Conservation (phyloP, 768 basidiomycete genomes). For the Agrocybe praecox region DNA sequence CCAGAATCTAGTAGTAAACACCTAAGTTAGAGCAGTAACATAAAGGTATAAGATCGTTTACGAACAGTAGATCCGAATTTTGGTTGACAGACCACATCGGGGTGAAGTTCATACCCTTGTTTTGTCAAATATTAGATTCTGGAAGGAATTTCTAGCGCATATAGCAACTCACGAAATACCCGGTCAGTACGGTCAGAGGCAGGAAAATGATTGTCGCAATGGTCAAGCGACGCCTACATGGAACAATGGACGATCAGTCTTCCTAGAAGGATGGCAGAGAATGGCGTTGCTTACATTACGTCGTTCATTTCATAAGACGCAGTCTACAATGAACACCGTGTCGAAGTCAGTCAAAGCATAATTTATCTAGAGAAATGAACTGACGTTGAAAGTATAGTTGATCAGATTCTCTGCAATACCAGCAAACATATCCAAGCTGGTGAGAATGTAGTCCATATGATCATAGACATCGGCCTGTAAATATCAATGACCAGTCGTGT, state of each 20-base stretch:
- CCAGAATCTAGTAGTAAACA: constrained; percentile 55
- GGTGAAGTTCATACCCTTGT: constrained; percentile 71
- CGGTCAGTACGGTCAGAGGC: constrained; percentile 70
- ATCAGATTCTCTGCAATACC: constrained; percentile 68
- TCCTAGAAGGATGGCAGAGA: neutral
- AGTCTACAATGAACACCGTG: constrained; percentile 40
- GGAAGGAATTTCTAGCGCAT: too few relatives aligned
- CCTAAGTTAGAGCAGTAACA: neutral
- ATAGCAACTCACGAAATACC: constrained; percentile 62
- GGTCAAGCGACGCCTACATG: constrained; percentile 60
- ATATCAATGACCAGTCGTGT: neutral
- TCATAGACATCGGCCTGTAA: constrained; percentile 70
- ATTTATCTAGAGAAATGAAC: constrained; percentile 11
- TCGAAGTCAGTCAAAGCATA: neutral
- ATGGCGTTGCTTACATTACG: constrained; percentile 47
- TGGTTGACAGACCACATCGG: constrained; percentile 49
- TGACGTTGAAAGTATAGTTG: constrained; percentile 71
- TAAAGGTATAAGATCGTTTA: neutral
- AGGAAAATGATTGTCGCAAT: constrained; percentile 71
- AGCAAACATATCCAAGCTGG: constrained; percentile 68
- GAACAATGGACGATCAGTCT: neutral
- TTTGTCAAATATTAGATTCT: neutral
- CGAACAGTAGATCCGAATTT: constrained; percentile 50
- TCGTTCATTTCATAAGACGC: constrained; percentile 70
- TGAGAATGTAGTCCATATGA: constrained; percentile 69